A percentile compares a stretch with the other conserved stretches of the same genome.
Conservation (phyloP, 1,284 basidiomycete species). For the Trametes hirsuta region DNA sequence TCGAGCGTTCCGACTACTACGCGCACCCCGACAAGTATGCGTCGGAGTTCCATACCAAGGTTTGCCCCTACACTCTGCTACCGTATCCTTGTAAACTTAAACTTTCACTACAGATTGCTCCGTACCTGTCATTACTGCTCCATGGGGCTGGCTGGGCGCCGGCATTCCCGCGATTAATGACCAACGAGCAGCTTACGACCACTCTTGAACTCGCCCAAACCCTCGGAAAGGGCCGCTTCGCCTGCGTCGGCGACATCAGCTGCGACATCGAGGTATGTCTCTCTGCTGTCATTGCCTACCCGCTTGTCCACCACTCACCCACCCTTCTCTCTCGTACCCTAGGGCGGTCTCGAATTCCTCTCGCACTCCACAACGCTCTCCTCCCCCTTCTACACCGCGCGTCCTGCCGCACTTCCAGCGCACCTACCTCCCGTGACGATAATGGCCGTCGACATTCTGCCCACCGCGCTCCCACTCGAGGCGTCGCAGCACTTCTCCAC, state of each 20-base stretch:
- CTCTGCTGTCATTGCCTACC: not conserved
- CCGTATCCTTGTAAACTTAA: not conserved
- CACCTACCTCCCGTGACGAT: slow-evolving; percentile 67
- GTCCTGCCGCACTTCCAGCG: slow-evolving; percentile 44
- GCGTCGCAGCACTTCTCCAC: slow-evolving; percentile 78
- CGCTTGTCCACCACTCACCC: not conserved
- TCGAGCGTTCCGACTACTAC: slow-evolving; percentile 76
- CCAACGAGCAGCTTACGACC: slow-evolving; percentile 59
- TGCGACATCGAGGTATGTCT: slow-evolving; percentile 75
- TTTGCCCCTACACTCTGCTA: slow-evolving; percentile 34
- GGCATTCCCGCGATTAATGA: slow-evolving; percentile 79
- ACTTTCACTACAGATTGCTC: slow-evolving; percentile 58
- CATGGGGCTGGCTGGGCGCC: slow-evolving; percentile 87
- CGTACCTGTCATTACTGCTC: slow-evolving; percentile 81
- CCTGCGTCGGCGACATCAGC: slow-evolving; percentile 82
- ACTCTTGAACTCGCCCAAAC: slow-evolving; percentile 55
- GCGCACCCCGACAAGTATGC: slow-evolving; percentile 64
- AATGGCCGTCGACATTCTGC: slow-evolving; percentile 89
- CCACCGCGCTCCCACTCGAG: slow-evolving; percentile 80
- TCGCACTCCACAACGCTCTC: slow-evolving; percentile 76
- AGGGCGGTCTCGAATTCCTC: slow-evolving; percentile 88
- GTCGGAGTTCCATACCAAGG: slow-evolving; percentile 73
- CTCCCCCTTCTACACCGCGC: slow-evolving; percentile 68
- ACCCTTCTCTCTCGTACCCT: not conserved
- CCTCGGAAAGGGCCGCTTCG: slow-evolving; percentile 59